phyloP scores from a whole-genome alignment of 2,329 filamentous ascomycete genomes.

The Ceratocystis ficicola region DNA sequence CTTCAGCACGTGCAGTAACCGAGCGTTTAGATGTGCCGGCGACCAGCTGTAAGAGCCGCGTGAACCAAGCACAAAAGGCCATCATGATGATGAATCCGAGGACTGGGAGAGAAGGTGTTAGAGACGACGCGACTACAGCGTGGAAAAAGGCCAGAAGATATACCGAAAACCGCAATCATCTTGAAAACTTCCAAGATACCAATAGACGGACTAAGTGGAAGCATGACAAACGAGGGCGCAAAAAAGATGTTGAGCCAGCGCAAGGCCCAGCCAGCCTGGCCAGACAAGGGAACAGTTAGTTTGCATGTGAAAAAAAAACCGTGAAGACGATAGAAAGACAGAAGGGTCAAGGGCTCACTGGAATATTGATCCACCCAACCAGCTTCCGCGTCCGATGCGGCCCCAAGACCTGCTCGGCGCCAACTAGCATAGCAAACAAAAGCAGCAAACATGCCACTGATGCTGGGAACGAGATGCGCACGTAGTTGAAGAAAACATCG shows the following conservation, averaged over 20 bases:
- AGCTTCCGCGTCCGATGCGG: constrained; percentile 37
- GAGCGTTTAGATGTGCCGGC: constrained; percentile 42
- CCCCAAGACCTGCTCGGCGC: constrained; percentile 37
- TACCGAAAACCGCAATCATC: constrained; percentile 48
- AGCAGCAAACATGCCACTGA: constrained; percentile 47
- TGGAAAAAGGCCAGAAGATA: constrained; percentile 24
- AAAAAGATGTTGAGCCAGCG: constrained; percentile 49
- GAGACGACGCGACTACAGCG: not conserved
- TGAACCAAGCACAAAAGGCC: constrained; percentile 41
- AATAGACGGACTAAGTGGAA: constrained; percentile 45
- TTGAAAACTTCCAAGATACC: constrained; percentile 44
- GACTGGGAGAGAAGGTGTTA: constrained; percentile 31
- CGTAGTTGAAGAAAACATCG: constrained; percentile 34
- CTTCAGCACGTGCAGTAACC: constrained; percentile 40
- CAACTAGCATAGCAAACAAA: constrained; percentile 40
- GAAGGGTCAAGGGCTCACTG: constrained; percentile 31
- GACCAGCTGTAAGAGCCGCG: constrained; percentile 40
- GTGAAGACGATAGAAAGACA: not conserved
- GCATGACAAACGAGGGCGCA: constrained; percentile 46
- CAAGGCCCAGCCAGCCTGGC: constrained; percentile 44
- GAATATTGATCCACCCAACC: constrained; percentile 41
- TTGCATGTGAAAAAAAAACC: too few species aligned
- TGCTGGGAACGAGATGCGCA: constrained; percentile 44
- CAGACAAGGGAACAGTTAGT: not conserved
- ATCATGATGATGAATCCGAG: constrained; percentile 44